These are phyloP conservation scores for Phytopythium oedochilum DNA, from an alignment of 352 stramenopile genomes.

Conservation along the genomic window DNA sequence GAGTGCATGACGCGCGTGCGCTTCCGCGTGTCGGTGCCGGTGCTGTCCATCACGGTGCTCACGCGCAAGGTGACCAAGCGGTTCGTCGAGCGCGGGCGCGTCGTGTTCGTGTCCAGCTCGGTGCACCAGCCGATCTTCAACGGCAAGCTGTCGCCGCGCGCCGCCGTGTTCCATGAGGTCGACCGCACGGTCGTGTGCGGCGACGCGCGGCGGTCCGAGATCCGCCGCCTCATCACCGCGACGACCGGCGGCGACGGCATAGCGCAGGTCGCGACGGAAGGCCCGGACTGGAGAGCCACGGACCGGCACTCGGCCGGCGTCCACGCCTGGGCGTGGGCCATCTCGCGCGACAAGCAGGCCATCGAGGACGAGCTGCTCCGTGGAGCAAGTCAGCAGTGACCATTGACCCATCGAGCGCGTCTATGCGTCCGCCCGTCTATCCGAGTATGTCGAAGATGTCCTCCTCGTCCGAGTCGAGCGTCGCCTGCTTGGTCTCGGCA, in stretches of 20 bases:
- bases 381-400: not conserved
- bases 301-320: not conserved
- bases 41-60: conserved; percentile 1
- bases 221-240: conserved; percentile 1
- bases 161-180: not conserved
- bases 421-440: not conserved
- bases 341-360: not conserved
- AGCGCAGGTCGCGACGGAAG: not conserved
- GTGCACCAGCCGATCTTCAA: conserved; percentile 7
- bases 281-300: not conserved
- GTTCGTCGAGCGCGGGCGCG: conserved; percentile 2
- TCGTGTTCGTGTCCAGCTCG: conserved; percentile 5
- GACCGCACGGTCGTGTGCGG: conserved; percentile 2
- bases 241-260: conserved; percentile 1
- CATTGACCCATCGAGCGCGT: not conserved
- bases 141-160: conserved; percentile 1
- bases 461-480: conserved; percentile 42
- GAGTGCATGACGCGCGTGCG: conserved; percentile 1
- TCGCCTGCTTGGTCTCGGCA: not conserved
- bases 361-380: conserved; percentile 2
- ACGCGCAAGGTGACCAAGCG: conserved; percentile 5
- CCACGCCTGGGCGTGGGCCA: conserved; percentile 1
- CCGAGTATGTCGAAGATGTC: conserved; percentile 51
- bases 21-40: not conserved
- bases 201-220: not conserved